Evolutionary conservation across 2,329 filamentous ascomycete species (phyloP).

Genomic region (Neopestalotiopsis rosae): DNA sequence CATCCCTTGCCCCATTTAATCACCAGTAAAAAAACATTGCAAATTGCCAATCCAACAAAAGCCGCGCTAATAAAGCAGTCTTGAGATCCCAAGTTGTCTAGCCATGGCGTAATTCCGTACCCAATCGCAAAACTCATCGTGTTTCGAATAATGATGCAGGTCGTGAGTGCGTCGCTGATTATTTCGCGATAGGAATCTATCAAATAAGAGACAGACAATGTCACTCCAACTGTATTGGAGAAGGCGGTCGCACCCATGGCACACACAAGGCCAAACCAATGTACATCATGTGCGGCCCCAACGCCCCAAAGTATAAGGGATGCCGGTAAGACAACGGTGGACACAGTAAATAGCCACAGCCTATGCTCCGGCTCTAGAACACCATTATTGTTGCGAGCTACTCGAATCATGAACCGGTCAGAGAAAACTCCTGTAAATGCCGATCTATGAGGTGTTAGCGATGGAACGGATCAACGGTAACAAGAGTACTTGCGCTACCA

Average conservation of each 20-base stretch:
- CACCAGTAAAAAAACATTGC: slow-evolving; percentile 36
- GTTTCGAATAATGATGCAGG: slow-evolving; percentile 46
- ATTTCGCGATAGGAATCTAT: slow-evolving; percentile 48
- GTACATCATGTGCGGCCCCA: slow-evolving; percentile 40
- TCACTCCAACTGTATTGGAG: slow-evolving; percentile 40
- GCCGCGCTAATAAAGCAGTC: slow-evolving; percentile 47
- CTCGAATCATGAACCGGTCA: slow-evolving; percentile 43
- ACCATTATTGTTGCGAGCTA: slow-evolving; percentile 45
- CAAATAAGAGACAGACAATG: slow-evolving; percentile 45
- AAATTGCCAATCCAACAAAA: slow-evolving; percentile 36
- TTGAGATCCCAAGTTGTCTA: slow-evolving; percentile 46
- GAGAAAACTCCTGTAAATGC: slow-evolving; percentile 40
- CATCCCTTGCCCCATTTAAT: slow-evolving; percentile 36
- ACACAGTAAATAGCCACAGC: slow-evolving; percentile 44
- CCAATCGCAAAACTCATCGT: slow-evolving; percentile 45
- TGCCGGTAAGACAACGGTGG: slow-evolving; percentile 31
- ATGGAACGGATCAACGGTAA: neutral
- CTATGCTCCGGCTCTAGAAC: slow-evolving; percentile 48
- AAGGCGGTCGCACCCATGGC: slow-evolving; percentile 44
- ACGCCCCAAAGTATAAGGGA: slow-evolving; percentile 37
- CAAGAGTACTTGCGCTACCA: slow-evolving; percentile 30
- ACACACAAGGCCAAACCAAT: slow-evolving; percentile 48
- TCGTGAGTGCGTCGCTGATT: slow-evolving; percentile 43
- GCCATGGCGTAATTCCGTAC: slow-evolving; percentile 52
- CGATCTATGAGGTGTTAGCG: slow-evolving; percentile 19